Evolutionary conservation across 306 rosid species (phyloP), one percentile per base, ranked within the genome.

Genomic region (Medicago ruthenica): DNA sequence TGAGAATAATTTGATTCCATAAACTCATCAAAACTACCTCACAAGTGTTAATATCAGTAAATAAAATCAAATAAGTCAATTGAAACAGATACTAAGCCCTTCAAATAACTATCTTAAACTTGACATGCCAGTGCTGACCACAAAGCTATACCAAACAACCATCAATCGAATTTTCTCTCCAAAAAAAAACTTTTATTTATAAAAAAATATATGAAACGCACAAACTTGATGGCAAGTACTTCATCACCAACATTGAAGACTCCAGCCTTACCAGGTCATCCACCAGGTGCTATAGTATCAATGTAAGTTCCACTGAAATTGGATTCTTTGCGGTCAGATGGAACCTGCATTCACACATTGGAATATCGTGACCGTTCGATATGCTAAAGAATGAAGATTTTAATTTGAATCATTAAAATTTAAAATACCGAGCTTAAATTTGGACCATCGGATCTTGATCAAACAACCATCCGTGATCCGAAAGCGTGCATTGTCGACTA

Each of bases 221-320:
- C 0, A 17, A 8, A 86, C 81, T 97, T 95, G 70, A 97, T 92
- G 80, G 98, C 96, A 89, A 95, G 37, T 10, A 95, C 98, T 90
- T 44, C 90, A 83, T 95, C 98, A 61, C 98, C 98, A 67, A 95
- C 97, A 16, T 83, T 62, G 81, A 95, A 92, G 59, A 75, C 67
- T 58, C 92, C 97, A 48, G 91, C 78, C 27, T 83, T 83, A 53
- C 92, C 98, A 76, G 98, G 97, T 15, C 72, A 65, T 13, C 97
- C 98, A 7, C 97, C 98, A 9, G 92, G 86, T 8, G 93, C 97
- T 86, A 95, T 95, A 48, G 97, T 97, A 81, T 95, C 97, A 72
- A 95, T 90, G 73, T 95, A 95, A 88, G 98, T 95, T 67, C 93
- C 89, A 61, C 97, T n/a, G n/a, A n/a, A n/a, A n/a, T n/a, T n/a